These are phyloP conservation scores for Fusarium euwallaceae DNA, from an alignment of 2,329 filamentous ascomycete species.

Conservation along the genomic window DNA sequence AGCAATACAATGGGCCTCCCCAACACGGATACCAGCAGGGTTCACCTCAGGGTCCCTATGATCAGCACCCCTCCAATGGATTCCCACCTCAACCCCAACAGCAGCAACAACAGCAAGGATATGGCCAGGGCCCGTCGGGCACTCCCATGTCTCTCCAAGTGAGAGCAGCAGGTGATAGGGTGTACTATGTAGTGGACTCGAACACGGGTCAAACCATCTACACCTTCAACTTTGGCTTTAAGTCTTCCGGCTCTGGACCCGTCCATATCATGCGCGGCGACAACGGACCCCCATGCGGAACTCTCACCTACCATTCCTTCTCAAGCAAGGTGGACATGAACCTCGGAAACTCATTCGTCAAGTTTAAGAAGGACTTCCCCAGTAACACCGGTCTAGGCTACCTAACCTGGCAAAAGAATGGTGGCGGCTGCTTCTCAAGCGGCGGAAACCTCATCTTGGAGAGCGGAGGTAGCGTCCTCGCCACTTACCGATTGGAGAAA, in stretches of 20 bases:
- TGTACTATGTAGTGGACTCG: not conserved
- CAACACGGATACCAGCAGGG: slow-evolving; percentile 1
- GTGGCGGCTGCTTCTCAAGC: not conserved
- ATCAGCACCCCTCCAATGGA: not conserved
- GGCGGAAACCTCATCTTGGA: slow-evolving; percentile 1
- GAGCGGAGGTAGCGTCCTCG: not conserved
- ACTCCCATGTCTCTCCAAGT: not conserved
- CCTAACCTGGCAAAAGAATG: not conserved
- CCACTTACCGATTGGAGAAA: slow-evolving; percentile 1
- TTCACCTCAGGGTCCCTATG: not conserved
- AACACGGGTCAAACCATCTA: not conserved
- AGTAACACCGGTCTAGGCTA: not conserved
- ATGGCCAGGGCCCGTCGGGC: not conserved
- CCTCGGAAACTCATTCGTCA: not conserved
- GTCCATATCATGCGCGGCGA: not conserved
- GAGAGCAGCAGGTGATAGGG: not conserved
- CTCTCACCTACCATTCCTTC: not conserved
- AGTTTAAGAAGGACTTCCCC: not conserved
- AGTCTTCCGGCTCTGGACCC: not conserved
- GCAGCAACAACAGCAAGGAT: not conserved
- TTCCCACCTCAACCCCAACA: not conserved
- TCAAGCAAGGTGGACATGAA: slow-evolving; percentile 6
- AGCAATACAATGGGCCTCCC: not conserved
- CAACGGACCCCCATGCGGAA: not conserved
- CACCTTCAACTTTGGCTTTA: not conserved